These are phyloP conservation scores for Naganishia sp. DNA, from an alignment of 1,284 basidiomycete genomes.

Conservation along the genomic window DNA sequence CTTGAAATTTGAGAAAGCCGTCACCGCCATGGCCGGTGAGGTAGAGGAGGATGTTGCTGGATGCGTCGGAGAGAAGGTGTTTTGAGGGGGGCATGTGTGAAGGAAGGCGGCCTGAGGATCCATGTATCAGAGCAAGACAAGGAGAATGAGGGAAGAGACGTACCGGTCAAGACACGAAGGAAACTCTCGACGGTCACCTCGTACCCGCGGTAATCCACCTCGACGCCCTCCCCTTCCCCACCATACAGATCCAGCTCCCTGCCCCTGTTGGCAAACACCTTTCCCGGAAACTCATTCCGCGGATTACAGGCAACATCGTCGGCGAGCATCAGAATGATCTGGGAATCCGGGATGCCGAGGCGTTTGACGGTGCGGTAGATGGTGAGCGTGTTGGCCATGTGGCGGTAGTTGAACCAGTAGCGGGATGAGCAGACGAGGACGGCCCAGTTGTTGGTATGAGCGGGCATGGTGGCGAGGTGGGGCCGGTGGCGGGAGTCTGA, in stretches of 20 bases:
- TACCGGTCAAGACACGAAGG: slow-evolving; percentile 83
- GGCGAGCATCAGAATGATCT: slow-evolving; percentile 98
- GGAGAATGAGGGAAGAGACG: slow-evolving; percentile 36
- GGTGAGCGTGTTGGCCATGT: slow-evolving; percentile 89
- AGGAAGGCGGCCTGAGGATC: slow-evolving; percentile 63
- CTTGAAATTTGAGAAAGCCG: slow-evolving; percentile 98
- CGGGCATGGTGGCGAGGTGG: too few relatives aligned
- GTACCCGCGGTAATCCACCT: slow-evolving; percentile 97
- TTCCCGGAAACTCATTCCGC: slow-evolving; percentile 87
- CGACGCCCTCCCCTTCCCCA: slow-evolving; percentile 70
- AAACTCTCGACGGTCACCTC: slow-evolving; percentile 98
- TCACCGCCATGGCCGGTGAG: slow-evolving; percentile 98
- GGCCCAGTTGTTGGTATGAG: slow-evolving; percentile 97
- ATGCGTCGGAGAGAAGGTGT: slow-evolving; percentile 82
- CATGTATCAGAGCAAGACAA: too few relatives aligned
- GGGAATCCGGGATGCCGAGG: slow-evolving; percentile 94
- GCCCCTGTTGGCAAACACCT: slow-evolving; percentile 81
- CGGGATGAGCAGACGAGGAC: slow-evolving; percentile 90
- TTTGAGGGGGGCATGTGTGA: slow-evolving; percentile 78
- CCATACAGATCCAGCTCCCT: slow-evolving; percentile 87
- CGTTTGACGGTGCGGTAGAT: slow-evolving; percentile 98
- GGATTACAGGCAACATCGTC: slow-evolving; percentile 95
- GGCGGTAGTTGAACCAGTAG: slow-evolving; percentile 99
- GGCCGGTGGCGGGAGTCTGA: too few relatives aligned
- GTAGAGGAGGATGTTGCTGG: slow-evolving; percentile 95